phyloP scores from a whole-genome alignment of 163 green algal genomes.

The Coccomyxa subellipsoidea region DNA sequence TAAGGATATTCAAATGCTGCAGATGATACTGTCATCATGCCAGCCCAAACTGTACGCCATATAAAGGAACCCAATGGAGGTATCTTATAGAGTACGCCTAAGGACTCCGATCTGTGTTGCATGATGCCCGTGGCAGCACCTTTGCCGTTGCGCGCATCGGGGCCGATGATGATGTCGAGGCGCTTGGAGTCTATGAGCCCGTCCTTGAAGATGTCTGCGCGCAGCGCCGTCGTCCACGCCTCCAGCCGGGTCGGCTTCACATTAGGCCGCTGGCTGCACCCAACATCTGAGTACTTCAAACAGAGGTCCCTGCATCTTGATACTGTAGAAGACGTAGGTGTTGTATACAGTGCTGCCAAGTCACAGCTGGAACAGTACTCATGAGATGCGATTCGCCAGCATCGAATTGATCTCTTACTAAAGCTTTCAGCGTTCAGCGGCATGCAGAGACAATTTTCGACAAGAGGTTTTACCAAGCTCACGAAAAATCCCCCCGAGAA shows the following conservation, averaged over 20 bases:
- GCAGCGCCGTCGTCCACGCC: slow-evolving; percentile 19
- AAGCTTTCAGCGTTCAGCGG: no score
- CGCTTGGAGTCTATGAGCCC: slow-evolving; percentile 14
- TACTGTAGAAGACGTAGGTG: not conserved
- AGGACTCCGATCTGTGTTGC: not conserved
- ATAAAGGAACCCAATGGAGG: no score
- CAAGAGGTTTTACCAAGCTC: no score
- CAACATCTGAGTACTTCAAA: not conserved
- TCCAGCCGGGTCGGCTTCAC: slow-evolving; percentile 7
- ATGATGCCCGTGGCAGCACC: not conserved
- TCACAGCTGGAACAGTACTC: not conserved
- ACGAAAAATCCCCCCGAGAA: no score
- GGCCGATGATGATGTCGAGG: slow-evolving; percentile 13
- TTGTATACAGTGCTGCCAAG: not conserved
- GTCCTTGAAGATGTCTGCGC: not conserved
- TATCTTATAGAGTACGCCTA: not conserved
- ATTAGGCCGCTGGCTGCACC: not conserved
- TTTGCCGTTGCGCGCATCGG: slow-evolving; percentile 2
- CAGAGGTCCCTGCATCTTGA: not conserved
- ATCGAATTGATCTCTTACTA: no score
- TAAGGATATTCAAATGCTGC: not conserved
- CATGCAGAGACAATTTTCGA: no score
- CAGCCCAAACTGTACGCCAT: no score
- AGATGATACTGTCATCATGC: not conserved
- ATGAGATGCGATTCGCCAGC: no score